phyloP scores from a whole-genome alignment of 805 yeast species.

The Suhomyces canberraensis region DNA sequence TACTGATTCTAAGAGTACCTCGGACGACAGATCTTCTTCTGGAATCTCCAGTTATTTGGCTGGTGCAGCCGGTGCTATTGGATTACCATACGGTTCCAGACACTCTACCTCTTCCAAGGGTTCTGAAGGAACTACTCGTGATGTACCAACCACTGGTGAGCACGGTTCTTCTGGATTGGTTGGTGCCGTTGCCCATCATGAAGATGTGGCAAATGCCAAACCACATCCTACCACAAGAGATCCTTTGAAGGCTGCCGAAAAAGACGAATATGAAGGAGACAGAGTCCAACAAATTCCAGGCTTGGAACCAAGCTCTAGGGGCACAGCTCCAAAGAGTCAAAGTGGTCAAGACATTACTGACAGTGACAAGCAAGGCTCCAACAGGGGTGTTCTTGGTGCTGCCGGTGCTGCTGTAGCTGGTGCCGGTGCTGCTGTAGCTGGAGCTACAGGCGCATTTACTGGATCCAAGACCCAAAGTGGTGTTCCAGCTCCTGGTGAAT shows the following conservation, averaged over 20 bases:
- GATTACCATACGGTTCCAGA: slow-evolving; percentile 5
- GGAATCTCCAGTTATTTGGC: slow-evolving; percentile 13
- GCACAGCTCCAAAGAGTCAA: background rate
- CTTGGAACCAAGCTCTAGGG: slow-evolving; percentile 9
- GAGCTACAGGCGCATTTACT: background rate
- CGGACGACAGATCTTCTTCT: background rate
- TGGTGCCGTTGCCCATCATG: slow-evolving; percentile 14
- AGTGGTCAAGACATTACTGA: background rate
- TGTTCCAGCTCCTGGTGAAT: slow-evolving; percentile 9
- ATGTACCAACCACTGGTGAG: background rate
- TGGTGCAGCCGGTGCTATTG: slow-evolving; percentile 17
- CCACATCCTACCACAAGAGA: slow-evolving; percentile 6
- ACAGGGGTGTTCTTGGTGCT: slow-evolving; percentile 8
- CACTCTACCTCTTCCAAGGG: background rate
- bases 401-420: slow-evolving; percentile 17
- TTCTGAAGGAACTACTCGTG: background rate
- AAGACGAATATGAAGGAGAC: slow-evolving; percentile 4
- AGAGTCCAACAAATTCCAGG: slow-evolving; percentile 21
- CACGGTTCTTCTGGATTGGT: background rate
- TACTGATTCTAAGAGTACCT: background rate
- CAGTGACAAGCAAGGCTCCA: background rate
- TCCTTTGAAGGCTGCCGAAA: slow-evolving; percentile 1
- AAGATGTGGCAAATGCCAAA: slow-evolving; percentile 14
- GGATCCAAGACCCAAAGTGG: background rate
- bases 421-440: slow-evolving; percentile 19